A percentile compares a stretch with the other conserved stretches of the same genome.
Evolutionary conservation across 768 basidiomycete genomes (phyloP).

Genomic region (Podaxis rugospora): DNA sequence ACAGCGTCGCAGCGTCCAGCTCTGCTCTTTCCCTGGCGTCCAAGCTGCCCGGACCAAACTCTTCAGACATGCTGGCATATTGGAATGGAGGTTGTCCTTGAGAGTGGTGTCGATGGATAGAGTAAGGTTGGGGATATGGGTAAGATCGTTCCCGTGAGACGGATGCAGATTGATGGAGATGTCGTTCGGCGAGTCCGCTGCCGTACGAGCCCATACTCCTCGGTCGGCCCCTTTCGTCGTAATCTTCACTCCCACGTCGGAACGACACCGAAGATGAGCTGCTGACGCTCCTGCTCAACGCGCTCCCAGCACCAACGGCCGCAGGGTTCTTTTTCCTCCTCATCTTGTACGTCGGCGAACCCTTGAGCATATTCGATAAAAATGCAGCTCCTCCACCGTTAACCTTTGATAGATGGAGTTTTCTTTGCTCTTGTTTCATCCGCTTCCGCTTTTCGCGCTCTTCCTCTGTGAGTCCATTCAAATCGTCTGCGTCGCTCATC

Average conservation of each 20-base stretch:
- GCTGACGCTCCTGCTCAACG: conserved; percentile 5
- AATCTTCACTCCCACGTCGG: conserved; percentile 23
- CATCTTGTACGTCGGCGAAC: conserved; percentile 85
- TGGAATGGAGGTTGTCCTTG: conserved; percentile 13
- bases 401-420: conserved; percentile 13
- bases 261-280: conserved; percentile 9
- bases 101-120: conserved; percentile 12
- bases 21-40: conserved; percentile 20
- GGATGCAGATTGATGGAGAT: conserved; percentile 5
- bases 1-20: conserved; percentile 64
- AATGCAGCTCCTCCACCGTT: conserved; percentile 6
- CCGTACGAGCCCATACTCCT: conserved; percentile 14
- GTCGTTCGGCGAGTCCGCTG: conserved; percentile 3
- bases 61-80: conserved; percentile 25
- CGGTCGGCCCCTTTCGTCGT: conserved; percentile 28
- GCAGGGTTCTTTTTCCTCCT: conserved; percentile 70
- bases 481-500: conserved; percentile 18
- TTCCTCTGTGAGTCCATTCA: conserved; percentile 74
- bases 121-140: conserved; percentile 6
- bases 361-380: conserved; percentile 54
- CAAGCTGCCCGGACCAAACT: conserved; percentile 23
- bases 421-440: conserved; percentile 55
- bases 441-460: conserved; percentile 86
- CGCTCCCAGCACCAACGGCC: conserved; percentile 10
- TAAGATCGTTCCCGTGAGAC: conserved; percentile 8